A percentile compares a stretch with the other conserved stretches of the same genome.
phyloP scores from a whole-genome alignment of 2,329 filamentous ascomycete genomes.

The Cytospora mali region DNA sequence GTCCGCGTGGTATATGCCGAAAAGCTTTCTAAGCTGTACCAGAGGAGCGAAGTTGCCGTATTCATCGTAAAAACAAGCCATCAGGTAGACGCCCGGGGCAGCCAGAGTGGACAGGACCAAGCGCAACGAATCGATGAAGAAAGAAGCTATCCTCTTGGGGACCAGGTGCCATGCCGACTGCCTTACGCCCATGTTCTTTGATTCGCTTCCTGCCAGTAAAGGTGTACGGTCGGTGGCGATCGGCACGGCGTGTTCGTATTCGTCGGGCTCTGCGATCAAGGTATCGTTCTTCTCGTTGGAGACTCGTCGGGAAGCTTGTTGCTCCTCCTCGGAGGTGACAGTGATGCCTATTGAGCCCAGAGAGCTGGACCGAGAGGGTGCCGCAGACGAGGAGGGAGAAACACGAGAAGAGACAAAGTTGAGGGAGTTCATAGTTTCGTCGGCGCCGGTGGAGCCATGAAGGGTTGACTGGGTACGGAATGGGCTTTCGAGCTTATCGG shows the following conservation, averaged over 20 bases:
- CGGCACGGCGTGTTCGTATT: constrained; percentile 39
- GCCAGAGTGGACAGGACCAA: constrained; percentile 79
- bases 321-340: constrained; percentile 45
- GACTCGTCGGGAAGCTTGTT: constrained; percentile 32
- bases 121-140: constrained; percentile 74
- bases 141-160: constrained; percentile 70
- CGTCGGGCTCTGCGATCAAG: constrained; percentile 38
- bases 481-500: constrained; percentile 6
- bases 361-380: constrained; percentile 63
- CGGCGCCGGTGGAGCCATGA: constrained; percentile 57
- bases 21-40: constrained; percentile 69
- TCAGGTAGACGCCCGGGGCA: constrained; percentile 78
- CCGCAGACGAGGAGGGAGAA: constrained; percentile 60
- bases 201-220: constrained; percentile 52
- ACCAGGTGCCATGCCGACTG: constrained; percentile 57
- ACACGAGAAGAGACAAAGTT: constrained; percentile 90
- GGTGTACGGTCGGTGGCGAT: constrained; percentile 68
- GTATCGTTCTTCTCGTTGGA: constrained; percentile 41
- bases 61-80: constrained; percentile 81
- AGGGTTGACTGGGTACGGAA: constrained; percentile 20
- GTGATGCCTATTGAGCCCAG: constrained; percentile 55
- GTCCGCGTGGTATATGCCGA: constrained; percentile 48
- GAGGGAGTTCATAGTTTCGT: constrained; percentile 88
- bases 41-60: constrained; percentile 79
- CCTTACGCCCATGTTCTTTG: constrained; percentile 41